phyloP scores from a whole-genome alignment of 192 early-diverging fungal genomes.

The Coemansia sp. region DNA sequence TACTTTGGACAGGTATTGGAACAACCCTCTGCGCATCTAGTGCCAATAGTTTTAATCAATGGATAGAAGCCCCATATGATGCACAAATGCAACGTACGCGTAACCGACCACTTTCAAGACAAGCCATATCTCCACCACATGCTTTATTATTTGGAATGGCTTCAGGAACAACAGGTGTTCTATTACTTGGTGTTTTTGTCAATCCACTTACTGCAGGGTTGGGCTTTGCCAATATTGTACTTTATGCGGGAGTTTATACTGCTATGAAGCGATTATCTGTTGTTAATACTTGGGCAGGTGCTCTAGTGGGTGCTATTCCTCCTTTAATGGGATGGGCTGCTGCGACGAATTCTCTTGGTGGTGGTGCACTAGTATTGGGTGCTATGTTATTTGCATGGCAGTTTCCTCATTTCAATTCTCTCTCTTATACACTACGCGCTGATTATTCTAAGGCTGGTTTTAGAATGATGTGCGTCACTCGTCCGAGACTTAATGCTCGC shows the following conservation, averaged over 20 bases:
- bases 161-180: slow-evolving; percentile 67
- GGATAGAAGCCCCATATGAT: slow-evolving; percentile 92
- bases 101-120: slow-evolving; percentile 80
- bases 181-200: slow-evolving; percentile 68
- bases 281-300: slow-evolving; percentile 94
- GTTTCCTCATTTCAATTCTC: slow-evolving; percentile 97
- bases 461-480: slow-evolving; percentile 88
- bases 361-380: slow-evolving; percentile 80
- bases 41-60: slow-evolving; percentile 96
- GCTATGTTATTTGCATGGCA: slow-evolving; percentile 93
- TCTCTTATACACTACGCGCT: slow-evolving; percentile 85
- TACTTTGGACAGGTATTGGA: slow-evolving; percentile 81
- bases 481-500: slow-evolving; percentile 84
- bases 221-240: slow-evolving; percentile 80
- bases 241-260: slow-evolving; percentile 90
- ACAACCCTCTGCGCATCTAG: slow-evolving; percentile 84
- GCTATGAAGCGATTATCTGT: slow-evolving; percentile 90
- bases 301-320: slow-evolving; percentile 94
- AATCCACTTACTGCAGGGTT: slow-evolving; percentile 84
- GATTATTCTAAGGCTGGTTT: slow-evolving; percentile 98
- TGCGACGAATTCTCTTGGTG: slow-evolving; percentile 67
- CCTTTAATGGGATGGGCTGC: slow-evolving; percentile 98
- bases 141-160: slow-evolving; percentile 71
- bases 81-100: slow-evolving; percentile 96
- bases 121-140: slow-evolving; percentile 71